A percentile compares a stretch with the other conserved stretches of the same genome.
Conservation (phyloP, 2,329 filamentous ascomycete species). For the Diaporthe capsici region DNA sequence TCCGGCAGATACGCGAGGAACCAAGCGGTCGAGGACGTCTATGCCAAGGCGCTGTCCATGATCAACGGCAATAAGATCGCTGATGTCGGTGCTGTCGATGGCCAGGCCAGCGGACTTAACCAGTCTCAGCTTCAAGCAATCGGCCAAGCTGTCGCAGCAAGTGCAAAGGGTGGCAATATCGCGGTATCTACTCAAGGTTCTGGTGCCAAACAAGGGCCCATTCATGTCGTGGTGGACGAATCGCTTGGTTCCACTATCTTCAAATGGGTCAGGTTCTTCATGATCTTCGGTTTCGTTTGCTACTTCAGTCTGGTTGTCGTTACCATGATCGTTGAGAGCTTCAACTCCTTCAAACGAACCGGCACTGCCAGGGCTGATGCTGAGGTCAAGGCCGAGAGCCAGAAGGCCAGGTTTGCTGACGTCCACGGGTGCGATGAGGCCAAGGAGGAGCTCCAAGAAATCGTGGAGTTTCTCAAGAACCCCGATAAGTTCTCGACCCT, state of each 20-base stretch:
- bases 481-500: slow-evolving; percentile 94
- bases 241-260: slow-evolving; percentile 84
- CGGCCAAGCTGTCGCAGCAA: slow-evolving; percentile 84
- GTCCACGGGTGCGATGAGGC: slow-evolving; percentile 98
- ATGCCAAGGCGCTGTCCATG: slow-evolving; percentile 78
- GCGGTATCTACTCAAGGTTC: slow-evolving; percentile 69
- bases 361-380: slow-evolving; percentile 73
- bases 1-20: slow-evolving; percentile 89
- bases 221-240: slow-evolving; percentile 97
- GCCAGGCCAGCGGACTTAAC: slow-evolving; percentile 60
- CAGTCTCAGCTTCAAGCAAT: slow-evolving; percentile 81
- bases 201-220: slow-evolving; percentile 85
- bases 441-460: slow-evolving; percentile 96
- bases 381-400: slow-evolving; percentile 92
- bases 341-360: slow-evolving; percentile 84
- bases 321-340: slow-evolving; percentile 85
- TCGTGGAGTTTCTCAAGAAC: slow-evolving; percentile 95
- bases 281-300: slow-evolving; percentile 82
- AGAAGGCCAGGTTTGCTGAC: slow-evolving; percentile 91
- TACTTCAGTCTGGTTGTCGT: slow-evolving; percentile 86
- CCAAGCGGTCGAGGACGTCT: slow-evolving; percentile 81
- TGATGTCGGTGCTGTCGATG: slow-evolving; percentile 44
- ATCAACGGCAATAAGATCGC: slow-evolving; percentile 46
- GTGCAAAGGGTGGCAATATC: slow-evolving; percentile 76
- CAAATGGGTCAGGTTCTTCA: slow-evolving; percentile 90